Evolutionary conservation across 2,329 filamentous ascomycete genomes (phyloP).

Genomic region (Pseudonectria foliicola): DNA sequence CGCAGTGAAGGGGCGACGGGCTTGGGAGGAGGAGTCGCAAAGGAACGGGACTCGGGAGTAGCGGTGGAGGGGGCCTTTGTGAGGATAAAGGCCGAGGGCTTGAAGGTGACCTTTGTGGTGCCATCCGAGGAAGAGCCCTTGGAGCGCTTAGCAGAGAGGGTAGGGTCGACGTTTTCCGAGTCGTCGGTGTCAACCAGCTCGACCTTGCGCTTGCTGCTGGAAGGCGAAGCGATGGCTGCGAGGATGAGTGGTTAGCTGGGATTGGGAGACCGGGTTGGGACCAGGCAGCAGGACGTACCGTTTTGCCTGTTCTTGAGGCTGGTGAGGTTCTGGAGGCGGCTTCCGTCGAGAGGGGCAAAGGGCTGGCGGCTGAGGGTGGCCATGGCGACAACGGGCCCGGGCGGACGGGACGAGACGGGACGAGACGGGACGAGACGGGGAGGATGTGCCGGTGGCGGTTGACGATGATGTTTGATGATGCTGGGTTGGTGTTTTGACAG

Average conservation of each 20-base stretch:
- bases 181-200: conserved; percentile 45
- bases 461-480: background rate
- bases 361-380: conserved; percentile 58
- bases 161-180: conserved; percentile 56
- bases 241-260: conserved; percentile 7
- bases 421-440: background rate
- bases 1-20: conserved; percentile 29
- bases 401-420: background rate
- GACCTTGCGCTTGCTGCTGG: conserved; percentile 51
- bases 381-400: conserved; percentile 32
- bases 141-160: conserved; percentile 50
- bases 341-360: conserved; percentile 64
- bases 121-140: conserved; percentile 40
- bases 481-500: background rate
- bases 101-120: conserved; percentile 39
- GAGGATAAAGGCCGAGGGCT: conserved; percentile 41
- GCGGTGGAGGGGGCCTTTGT: conserved; percentile 32
- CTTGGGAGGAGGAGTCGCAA: conserved; percentile 24
- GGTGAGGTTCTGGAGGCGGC: conserved; percentile 63
- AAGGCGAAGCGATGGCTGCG: conserved; percentile 34
- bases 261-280: too few species aligned
- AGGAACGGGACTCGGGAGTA: conserved; percentile 22
- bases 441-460: background rate
- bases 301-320: conserved; percentile 75
- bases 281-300: conserved; percentile 50